Percentiles rank a stretch among this genome's conserved stretches.
Conservation (phyloP, 805 yeast genomes). For the Suhomyces canberraensis region DNA sequence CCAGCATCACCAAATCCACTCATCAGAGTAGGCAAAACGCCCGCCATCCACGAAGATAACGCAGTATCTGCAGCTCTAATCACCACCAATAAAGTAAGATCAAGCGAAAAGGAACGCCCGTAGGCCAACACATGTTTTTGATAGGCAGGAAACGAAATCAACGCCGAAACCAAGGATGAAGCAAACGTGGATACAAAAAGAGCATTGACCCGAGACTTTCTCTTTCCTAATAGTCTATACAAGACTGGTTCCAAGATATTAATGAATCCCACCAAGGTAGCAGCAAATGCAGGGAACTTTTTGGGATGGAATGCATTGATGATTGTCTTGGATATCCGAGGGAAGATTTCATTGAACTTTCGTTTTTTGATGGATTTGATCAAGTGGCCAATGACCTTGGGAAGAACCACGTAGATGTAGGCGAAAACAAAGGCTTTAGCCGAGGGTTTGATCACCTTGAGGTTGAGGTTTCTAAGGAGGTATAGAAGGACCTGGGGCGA, state of each 20-base stretch:
- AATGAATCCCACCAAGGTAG: constrained; percentile 28
- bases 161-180: constrained; percentile 27
- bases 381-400: constrained; percentile 21
- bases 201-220: constrained; percentile 1
- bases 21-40: constrained; percentile 6
- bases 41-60: constrained; percentile 18
- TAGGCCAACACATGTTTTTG: constrained; percentile 28
- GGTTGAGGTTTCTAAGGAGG: constrained; percentile 1
- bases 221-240: neutral
- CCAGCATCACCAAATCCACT: constrained; percentile 24
- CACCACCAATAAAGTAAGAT: constrained; percentile 33
- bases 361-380: constrained; percentile 13
- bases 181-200: constrained; percentile 22
- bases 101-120: constrained; percentile 32
- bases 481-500: constrained; percentile 1
- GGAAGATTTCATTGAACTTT: constrained; percentile 12
- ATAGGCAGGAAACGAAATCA: constrained; percentile 27
- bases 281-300: constrained; percentile 36
- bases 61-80: constrained; percentile 37
- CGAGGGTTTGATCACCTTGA: constrained; percentile 11
- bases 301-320: constrained; percentile 24
- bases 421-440: constrained; percentile 32
- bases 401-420: constrained; percentile 33
- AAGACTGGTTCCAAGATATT: constrained; percentile 19
- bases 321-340: constrained; percentile 16